phyloP scores from a whole-genome alignment of 768 basidiomycete species.

The Amanita inopinata region DNA sequence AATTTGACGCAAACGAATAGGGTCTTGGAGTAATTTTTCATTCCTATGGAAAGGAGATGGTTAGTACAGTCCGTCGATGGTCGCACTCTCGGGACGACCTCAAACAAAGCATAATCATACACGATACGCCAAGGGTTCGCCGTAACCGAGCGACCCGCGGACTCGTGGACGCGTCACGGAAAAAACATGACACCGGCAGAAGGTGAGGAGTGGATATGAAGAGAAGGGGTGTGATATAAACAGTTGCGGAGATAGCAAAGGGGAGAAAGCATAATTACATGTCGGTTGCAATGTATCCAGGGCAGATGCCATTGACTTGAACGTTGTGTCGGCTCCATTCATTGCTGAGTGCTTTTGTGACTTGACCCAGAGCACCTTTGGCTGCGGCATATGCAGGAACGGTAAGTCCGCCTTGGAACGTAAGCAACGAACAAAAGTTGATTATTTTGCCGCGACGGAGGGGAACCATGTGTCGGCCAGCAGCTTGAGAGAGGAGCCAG shows the following conservation, averaged over 20 bases:
- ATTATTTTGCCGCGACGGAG: conserved; percentile 60
- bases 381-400: conserved; percentile 91
- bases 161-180: conserved; percentile 1
- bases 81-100: no score
- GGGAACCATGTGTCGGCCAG: conserved; percentile 84
- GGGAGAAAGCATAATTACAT: conserved; percentile 38
- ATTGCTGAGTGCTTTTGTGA: conserved; percentile 86
- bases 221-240: no score
- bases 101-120: no score
- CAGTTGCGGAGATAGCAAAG: not conserved
- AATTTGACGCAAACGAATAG: conserved; percentile 59
- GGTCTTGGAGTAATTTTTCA: conserved; percentile 42
- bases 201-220: no score
- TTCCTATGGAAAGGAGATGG: conserved; percentile 24
- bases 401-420: conserved; percentile 54
- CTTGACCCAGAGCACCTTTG: conserved; percentile 77
- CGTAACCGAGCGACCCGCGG: conserved; percentile 1
- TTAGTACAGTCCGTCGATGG: conserved; percentile 3
- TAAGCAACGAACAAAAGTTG: conserved; percentile 57
- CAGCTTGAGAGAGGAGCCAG: conserved; percentile 78
- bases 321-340: conserved; percentile 77
- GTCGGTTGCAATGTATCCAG: conserved; percentile 84
- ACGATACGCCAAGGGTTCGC: no score
- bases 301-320: conserved; percentile 82
- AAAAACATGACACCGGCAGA: no score